Evolutionary conservation across 352 stramenopile genomes (phyloP), one percentile per base, ranked within the genome.

Genomic region (Phytophthora melonis): DNA sequence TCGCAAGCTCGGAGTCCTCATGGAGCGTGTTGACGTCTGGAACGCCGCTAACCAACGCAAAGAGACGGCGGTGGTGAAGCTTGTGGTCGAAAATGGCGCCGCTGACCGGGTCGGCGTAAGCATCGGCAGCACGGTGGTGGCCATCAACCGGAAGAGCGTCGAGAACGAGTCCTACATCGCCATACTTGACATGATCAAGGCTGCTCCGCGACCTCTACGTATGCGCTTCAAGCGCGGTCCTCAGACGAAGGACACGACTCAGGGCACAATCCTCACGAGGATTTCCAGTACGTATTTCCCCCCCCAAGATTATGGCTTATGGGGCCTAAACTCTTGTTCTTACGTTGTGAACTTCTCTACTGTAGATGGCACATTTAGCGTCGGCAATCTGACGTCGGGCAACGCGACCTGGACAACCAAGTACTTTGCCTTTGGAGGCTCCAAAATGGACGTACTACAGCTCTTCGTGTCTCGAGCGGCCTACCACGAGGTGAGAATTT

Each of bases 401-500:
- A 95, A 94, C 43, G 88, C 88, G 58, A 88, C 70, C 21, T 95
- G 88, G 88, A 87, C 77, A 19, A 82, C 68, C 56, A 93, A 94
- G 72, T 95, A 94, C 66, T 95, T 93, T 70, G 87, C 88, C 1
- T 95, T 93, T 70, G 88, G 87, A 34, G 87, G 87, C 14, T 84
- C 88, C 57, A 92, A 93, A 74, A 88, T 93, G 76, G 87, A 94
- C 60, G 87, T 95, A 36, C 78, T 95, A 3, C 88, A 95, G 74
- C 84, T 95, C 59, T 95, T 95, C 63, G 83, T 95, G 6, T 95
- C 88, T 2, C 87, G 88, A 54, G 87, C 87, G 36, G 87, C 87
- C 18, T 95, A 95, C 65, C 88, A 95, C 58, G 88, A 95, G 83
- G 84, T 92, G 30, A 43, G 57, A 18, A 18, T 6, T 63, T 43